A percentile compares a stretch with the other conserved stretches of the same genome.
These are phyloP conservation scores for Aspergillus sp. DNA, from an alignment of 2,329 filamentous ascomycete species.

Conservation along the genomic window DNA sequence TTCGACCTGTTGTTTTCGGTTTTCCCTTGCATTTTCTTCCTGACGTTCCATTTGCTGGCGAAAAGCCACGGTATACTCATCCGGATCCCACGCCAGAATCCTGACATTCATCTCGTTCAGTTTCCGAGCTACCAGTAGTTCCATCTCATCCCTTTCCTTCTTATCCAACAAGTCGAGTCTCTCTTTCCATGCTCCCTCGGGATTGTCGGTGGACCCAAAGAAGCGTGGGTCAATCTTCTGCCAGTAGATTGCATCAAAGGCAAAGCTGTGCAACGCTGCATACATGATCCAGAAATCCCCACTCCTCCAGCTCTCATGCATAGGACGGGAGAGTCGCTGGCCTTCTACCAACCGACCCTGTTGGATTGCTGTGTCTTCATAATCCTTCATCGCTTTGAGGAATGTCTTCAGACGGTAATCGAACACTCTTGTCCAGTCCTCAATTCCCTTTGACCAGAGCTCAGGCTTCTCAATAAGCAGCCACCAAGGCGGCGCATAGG, in stretches of 20 bases:
- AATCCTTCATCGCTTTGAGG: constrained; percentile 5
- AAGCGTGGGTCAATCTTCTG: constrained; percentile 7
- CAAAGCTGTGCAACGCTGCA: constrained; percentile 6
- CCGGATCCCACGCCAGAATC: constrained; percentile 7
- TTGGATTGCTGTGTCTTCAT: constrained; percentile 7
- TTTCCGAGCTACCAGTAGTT: constrained; percentile 5
- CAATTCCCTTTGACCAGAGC: constrained; percentile 11
- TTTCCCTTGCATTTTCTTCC: neutral
- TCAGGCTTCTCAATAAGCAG: constrained; percentile 10
- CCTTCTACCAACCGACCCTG: neutral
- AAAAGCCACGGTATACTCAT: constrained; percentile 4
- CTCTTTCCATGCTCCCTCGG: constrained; percentile 5
- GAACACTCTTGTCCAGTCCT: constrained; percentile 10
- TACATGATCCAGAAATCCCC: constrained; percentile 8
- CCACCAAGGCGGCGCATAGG: constrained; percentile 14
- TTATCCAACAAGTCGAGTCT: constrained; percentile 4
- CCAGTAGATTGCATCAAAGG: constrained; percentile 8
- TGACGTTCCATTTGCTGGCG: neutral
- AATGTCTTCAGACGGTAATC: constrained; percentile 8
- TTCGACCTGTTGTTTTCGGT: neutral
- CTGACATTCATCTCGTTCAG: constrained; percentile 6
- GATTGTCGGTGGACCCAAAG: constrained; percentile 2
- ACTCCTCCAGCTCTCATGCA: constrained; percentile 5
- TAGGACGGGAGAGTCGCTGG: constrained; percentile 9
- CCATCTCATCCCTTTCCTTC: constrained; percentile 4